Evolutionary conservation across 1,139 yeast genomes (phyloP).

Genomic region (Geotrichum fermentans): DNA sequence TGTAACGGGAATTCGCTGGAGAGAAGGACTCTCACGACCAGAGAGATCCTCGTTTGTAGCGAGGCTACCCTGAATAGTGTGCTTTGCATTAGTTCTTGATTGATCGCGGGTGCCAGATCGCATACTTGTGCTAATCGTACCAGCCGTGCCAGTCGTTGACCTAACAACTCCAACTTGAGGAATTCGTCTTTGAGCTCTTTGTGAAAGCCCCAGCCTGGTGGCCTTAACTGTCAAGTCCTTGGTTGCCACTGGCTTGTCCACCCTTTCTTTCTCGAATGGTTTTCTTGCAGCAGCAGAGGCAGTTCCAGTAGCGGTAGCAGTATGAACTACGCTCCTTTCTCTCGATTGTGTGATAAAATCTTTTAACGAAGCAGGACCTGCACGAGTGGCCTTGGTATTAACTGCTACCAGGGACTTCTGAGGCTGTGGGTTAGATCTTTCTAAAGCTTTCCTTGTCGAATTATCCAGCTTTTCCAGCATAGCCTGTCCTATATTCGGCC

Average conservation of each 20-base stretch:
- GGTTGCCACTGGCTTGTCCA: conserved; percentile 6
- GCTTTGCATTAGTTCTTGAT: background rate
- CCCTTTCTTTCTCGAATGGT: conserved; percentile 1
- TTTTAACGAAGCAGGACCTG: conserved; percentile 11
- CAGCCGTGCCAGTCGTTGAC: background rate
- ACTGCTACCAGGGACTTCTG: background rate
- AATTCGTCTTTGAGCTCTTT: conserved; percentile 14
- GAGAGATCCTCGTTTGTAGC: too few relatives aligned
- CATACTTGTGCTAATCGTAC: background rate
- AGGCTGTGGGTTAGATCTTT: conserved; percentile 42
- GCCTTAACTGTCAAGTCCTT: conserved; percentile 13
- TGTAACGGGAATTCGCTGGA: background rate
- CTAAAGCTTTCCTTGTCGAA: conserved; percentile 52
- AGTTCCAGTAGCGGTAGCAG: too few relatives aligned
- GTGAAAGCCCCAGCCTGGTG: conserved; percentile 14
- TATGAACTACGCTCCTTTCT: conserved; percentile 4
- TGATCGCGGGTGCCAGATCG: too few relatives aligned
- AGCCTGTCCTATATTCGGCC: conserved; percentile 42
- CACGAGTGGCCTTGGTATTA: conserved; percentile 1
- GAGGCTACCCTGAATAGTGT: too few relatives aligned
- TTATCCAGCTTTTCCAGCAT: conserved; percentile 42
- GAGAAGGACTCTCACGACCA: background rate
- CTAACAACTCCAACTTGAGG: background rate
- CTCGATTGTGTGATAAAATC: conserved; percentile 12
- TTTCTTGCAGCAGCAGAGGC: conserved; percentile 1